phyloP scores from a whole-genome alignment of 2,329 filamentous ascomycete genomes.

The Exutisphaerella laricina region DNA sequence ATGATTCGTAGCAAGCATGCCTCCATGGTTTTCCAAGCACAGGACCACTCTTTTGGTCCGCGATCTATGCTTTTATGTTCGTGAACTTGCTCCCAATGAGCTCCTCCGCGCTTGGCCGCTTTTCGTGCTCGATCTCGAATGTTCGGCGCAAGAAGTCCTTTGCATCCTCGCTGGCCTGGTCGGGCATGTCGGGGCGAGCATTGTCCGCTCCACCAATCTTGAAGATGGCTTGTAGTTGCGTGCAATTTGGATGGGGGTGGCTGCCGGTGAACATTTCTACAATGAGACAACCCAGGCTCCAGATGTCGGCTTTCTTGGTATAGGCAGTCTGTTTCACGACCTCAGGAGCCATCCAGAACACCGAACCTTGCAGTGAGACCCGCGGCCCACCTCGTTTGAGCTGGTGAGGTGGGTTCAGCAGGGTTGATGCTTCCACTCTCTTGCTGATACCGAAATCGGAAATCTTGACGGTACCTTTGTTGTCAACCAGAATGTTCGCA shows the following conservation, averaged over 20 bases:
- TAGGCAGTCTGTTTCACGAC: conserved; percentile 97
- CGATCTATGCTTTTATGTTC: conserved; percentile 20
- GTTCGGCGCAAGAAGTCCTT: conserved; percentile 78
- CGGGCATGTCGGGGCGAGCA: conserved; percentile 81
- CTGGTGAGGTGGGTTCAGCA: conserved; percentile 50
- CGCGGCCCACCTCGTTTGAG: conserved; percentile 55
- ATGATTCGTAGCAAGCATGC: too few species aligned
- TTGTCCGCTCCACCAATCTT: conserved; percentile 68
- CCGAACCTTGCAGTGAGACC: conserved; percentile 85
- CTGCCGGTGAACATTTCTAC: conserved; percentile 99
- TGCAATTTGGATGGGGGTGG: conserved; percentile 95
- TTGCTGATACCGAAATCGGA: conserved; percentile 99
- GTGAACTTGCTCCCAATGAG: conserved; percentile 73
- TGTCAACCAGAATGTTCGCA: conserved; percentile 96
- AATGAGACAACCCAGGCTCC: conserved; percentile 92
- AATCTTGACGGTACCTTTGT: conserved; percentile 98
- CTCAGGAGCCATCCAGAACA: conserved; percentile 99
- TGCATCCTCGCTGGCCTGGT: conserved; percentile 77
- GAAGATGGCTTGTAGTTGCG: conserved; percentile 96
- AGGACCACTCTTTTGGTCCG: too few species aligned
- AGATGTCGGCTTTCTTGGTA: conserved; percentile 97
- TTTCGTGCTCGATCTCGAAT: conserved; percentile 93
- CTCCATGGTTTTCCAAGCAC: too few species aligned
- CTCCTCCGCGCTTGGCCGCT: conserved; percentile 86
- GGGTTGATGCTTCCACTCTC: conserved; percentile 86